Conservation (phyloP, 2,329 filamentous ascomycete genomes). For the Neopestalotiopsis rosae region DNA sequence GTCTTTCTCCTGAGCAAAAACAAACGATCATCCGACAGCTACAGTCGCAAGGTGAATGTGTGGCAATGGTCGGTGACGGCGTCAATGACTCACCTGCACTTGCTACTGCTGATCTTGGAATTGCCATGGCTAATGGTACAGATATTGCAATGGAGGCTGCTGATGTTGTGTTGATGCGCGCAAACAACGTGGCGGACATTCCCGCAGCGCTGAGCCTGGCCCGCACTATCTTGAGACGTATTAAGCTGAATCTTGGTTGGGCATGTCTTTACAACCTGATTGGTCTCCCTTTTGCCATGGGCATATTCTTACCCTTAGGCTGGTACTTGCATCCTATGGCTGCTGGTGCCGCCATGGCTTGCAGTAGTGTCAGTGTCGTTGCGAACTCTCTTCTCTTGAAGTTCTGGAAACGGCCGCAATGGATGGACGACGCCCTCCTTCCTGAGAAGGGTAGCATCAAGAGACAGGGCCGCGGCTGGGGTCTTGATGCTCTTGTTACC, state of each 20-base stretch:
- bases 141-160: slow-evolving; percentile 98
- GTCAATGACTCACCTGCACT: slow-evolving; percentile 98
- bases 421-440: slow-evolving; percentile 78
- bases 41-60: slow-evolving; percentile 76
- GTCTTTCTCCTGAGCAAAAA: slow-evolving; percentile 91
- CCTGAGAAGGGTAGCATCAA: slow-evolving; percentile 59
- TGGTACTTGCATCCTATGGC: slow-evolving; percentile 91
- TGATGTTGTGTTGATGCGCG: slow-evolving; percentile 93
- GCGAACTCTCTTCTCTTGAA: slow-evolving; percentile 82
- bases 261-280: slow-evolving; percentile 92
- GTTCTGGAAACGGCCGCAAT: slow-evolving; percentile 82
- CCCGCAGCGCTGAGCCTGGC: slow-evolving; percentile 83
- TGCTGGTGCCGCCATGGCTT: slow-evolving; percentile 92
- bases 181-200: slow-evolving; percentile 91
- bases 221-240: slow-evolving; percentile 84
- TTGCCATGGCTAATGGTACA: slow-evolving; percentile 89
- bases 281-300: slow-evolving; percentile 96
- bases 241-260: slow-evolving; percentile 93
- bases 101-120: slow-evolving; percentile 89
- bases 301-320: slow-evolving; percentile 85
- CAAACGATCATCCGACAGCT: slow-evolving; percentile 81
- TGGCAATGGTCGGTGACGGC: slow-evolving; percentile 97
- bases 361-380: slow-evolving; percentile 88
- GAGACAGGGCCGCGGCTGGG: slow-evolving; percentile 48
- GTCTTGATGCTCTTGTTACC: slow-evolving; percentile 45